Percentiles rank a stretch among this genome's conserved stretches.
Conservation (phyloP, 495 filamentous ascomycete genomes). For the Schizothecium vesticola region DNA sequence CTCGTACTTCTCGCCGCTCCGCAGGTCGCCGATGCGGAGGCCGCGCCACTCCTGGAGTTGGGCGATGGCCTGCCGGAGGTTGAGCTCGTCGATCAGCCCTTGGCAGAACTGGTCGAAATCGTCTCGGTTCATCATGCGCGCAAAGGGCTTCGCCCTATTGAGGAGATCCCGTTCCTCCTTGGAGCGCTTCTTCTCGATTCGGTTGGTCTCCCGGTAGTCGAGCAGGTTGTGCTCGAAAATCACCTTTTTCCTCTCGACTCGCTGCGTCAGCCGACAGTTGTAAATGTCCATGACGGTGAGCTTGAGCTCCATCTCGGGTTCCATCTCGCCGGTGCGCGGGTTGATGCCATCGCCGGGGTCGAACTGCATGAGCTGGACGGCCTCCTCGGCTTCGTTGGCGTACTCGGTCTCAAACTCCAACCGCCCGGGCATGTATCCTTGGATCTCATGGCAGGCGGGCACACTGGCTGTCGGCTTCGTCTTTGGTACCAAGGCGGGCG, state of each 20-base stretch:
- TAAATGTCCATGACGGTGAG: conserved; percentile 98
- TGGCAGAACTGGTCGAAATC: conserved; percentile 85
- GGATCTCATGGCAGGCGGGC: conserved; percentile 93
- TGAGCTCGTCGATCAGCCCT: conserved; percentile 82
- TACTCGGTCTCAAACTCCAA: conserved; percentile 98
- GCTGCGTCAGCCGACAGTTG: conserved; percentile 82
- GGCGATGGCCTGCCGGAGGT: conserved; percentile 78
- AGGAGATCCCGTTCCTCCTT: conserved; percentile 90
- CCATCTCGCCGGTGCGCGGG: conserved; percentile 70
- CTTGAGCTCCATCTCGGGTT: conserved; percentile 95
- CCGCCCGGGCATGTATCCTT: conserved; percentile 97
- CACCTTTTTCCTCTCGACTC: conserved; percentile 93
- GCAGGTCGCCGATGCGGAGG: conserved; percentile 74
- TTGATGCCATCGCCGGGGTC: conserved; percentile 92
- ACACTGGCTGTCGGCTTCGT: conserved; percentile 93
- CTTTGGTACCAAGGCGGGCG: conserved; percentile 78
- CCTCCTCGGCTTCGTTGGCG: conserved; percentile 96
- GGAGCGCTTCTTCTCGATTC: conserved; percentile 84
- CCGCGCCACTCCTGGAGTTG: conserved; percentile 94
- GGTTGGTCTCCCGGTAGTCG: conserved; percentile 84
- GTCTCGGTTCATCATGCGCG: conserved; percentile 87
- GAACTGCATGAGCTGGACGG: conserved; percentile 96
- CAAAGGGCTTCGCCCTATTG: conserved; percentile 92
- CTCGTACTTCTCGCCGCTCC: conserved; percentile 90
- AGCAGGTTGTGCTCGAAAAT: conserved; percentile 92